Evolutionary conservation across 495 filamentous ascomycete genomes (phyloP).

Genomic region (Ramalina peruviana): DNA sequence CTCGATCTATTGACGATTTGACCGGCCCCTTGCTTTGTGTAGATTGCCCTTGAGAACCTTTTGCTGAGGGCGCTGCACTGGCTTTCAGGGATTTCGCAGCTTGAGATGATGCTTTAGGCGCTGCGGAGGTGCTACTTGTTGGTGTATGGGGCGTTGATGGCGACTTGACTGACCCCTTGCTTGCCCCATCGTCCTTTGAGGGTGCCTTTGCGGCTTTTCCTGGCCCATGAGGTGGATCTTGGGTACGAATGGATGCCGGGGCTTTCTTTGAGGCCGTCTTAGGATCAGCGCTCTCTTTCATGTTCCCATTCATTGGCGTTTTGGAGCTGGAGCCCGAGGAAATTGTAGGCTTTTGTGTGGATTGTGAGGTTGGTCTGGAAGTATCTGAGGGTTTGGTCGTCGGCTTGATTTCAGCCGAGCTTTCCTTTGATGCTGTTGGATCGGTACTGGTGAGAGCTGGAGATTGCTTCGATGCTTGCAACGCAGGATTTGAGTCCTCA

Average conservation of each 20-base stretch:
- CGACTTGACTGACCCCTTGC: conserved; percentile 19
- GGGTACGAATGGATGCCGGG: background rate
- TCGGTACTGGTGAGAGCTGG: background rate
- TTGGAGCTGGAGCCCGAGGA: too few relatives aligned
- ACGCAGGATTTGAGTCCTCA: conserved; percentile 1
- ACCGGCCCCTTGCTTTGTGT: background rate
- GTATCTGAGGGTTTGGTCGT: background rate
- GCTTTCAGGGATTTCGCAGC: too few relatives aligned
- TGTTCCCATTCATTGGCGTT: conserved; percentile 7
- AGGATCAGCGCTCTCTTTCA: conserved; percentile 10
- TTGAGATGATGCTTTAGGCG: too few relatives aligned
- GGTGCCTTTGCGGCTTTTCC: conserved; percentile 27
- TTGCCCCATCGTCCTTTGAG: conserved; percentile 29
- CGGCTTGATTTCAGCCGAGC: background rate
- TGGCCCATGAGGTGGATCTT: conserved; percentile 1
- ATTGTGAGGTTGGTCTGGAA: too few relatives aligned
- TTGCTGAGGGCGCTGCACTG: conserved; percentile 17
- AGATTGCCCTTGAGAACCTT: background rate
- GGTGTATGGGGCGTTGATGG: conserved; percentile 17
- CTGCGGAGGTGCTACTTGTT: conserved; percentile 8
- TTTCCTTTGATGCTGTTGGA: background rate
- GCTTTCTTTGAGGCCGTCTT: conserved; percentile 16
- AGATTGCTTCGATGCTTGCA: background rate
- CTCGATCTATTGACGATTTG: background rate
- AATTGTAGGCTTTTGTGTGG: too few relatives aligned